Evolutionary conservation across 768 basidiomycete genomes (phyloP), one percentile per base, ranked within the genome.

Genomic region (Rhizopogon vinicolor): DNA sequence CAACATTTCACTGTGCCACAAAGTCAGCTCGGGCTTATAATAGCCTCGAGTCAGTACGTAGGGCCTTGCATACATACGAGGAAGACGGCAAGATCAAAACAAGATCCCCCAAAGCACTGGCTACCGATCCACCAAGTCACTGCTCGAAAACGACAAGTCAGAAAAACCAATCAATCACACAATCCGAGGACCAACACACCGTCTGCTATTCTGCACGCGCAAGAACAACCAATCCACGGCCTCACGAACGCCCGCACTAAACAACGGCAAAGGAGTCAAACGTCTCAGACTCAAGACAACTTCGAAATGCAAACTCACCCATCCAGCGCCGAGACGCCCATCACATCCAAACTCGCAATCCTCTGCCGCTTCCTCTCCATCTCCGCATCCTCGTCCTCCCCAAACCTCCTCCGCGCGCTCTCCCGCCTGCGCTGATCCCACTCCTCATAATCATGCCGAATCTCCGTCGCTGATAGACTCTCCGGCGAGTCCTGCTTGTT

Each of bases 141-240:
- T 49, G 35, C 19, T 4, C 48, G 19, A 49, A 37, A 49, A 8
- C 12, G 16, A 35, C 5, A 22, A 37, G 16, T 49, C 19, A 49
- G 48, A 10, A 16, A 8, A 22, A 35, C 9, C 14, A 25, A 4
- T 25, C 25, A 25, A 4, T 25, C 48, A 25, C 14, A 14, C 48
- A 33, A 16, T 37, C 19, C 5, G 40, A 16, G 33, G 10, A 0
- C 3, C 5, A 25, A 41, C 66, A 53, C 46, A 85, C 87, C 84
- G 82, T 59, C 89, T 75, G 60, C 91, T 92, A 61, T 93, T 94
- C 72, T 96, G 93, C 5, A 97, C 94, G 0, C 94, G 81, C 53
- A 95, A 84, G 66, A 96, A 96, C 28, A 98, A 66, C 95, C 95
- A 98, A 65, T 97, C 90, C 3, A 97, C 90, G 0, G 91, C 93